These are phyloP conservation scores for Phytophthora sp. DNA, from an alignment of 352 stramenopile species.

Conservation along the genomic window DNA sequence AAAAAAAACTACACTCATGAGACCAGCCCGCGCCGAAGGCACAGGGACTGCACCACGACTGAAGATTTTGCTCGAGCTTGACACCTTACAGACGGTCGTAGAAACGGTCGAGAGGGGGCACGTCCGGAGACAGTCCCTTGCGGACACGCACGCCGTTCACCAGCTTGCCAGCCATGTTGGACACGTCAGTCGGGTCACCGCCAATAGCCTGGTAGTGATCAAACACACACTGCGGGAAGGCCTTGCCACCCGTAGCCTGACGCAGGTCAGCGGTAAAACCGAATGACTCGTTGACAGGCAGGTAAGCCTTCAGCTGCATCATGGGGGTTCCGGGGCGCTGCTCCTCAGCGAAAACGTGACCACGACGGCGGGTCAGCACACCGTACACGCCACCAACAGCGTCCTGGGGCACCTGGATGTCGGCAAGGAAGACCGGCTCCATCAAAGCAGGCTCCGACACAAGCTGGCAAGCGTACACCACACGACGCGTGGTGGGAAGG, in stretches of 20 bases:
- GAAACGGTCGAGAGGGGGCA: conserved; percentile 98
- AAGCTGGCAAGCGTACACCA: conserved; percentile 98
- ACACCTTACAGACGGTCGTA: conserved; percentile 99
- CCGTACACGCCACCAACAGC: conserved; percentile 99
- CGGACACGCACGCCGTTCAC: conserved; percentile 94
- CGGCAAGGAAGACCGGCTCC: conserved; percentile 98
- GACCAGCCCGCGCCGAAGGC: conserved; percentile 25
- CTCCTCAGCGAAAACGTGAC: conserved; percentile 99
- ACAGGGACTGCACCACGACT: conserved; percentile 32
- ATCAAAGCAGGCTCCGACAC: conserved; percentile 95
- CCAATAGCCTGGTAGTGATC: conserved; percentile 98
- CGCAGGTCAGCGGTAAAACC: conserved; percentile 99
- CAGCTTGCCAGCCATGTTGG: conserved; percentile 96
- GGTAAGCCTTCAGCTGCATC: conserved; percentile 99
- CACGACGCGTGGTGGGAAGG: conserved; percentile 98
- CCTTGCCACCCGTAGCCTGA: conserved; percentile 99
- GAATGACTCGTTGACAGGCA: conserved; percentile 99
- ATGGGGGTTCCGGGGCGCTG: conserved; percentile 97
- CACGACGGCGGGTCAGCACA: conserved; percentile 98
- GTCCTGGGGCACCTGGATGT: conserved; percentile 99
- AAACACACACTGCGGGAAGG: conserved; percentile 99
- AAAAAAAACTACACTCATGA: conserved; percentile 40
- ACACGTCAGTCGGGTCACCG: conserved; percentile 92
- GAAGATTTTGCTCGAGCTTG: conserved; percentile 35
- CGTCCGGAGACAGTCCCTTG: conserved; percentile 97